These are phyloP conservation scores for Zychaea mexicana DNA, from an alignment of 371 early-diverging fungal genomes.

Conservation along the genomic window DNA sequence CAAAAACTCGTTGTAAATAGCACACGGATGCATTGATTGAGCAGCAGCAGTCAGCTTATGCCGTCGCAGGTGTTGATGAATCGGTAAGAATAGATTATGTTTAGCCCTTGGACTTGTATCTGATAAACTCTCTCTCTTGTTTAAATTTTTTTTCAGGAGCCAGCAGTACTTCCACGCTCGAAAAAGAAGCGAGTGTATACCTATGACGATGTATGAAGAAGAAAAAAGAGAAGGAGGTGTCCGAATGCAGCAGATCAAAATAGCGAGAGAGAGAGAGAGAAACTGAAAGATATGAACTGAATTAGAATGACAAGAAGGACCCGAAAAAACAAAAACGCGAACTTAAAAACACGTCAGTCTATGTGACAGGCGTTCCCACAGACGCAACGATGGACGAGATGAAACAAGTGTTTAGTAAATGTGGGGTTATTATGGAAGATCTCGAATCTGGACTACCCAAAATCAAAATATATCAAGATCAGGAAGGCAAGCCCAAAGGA, in stretches of 20 bases:
- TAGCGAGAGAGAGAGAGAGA: no score
- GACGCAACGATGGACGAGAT: slow-evolving; percentile 84
- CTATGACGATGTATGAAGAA: slow-evolving; percentile 39
- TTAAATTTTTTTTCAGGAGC: slow-evolving; percentile 11
- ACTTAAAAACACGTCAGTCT: slow-evolving; percentile 74
- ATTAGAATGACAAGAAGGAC: slow-evolving; percentile 20
- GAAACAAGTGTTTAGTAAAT: slow-evolving; percentile 78
- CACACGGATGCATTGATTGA: slow-evolving; percentile 75
- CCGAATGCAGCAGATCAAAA: no score
- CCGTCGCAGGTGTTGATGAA: slow-evolving; percentile 61
- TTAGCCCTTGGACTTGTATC: no score
- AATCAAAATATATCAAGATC: slow-evolving; percentile 86
- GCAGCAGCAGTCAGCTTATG: slow-evolving; percentile 83
- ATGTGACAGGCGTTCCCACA: slow-evolving; percentile 85
- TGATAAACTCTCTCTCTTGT: no score
- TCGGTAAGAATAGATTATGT: slow-evolving; percentile 26
- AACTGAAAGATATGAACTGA: no score
- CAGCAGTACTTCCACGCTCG: slow-evolving; percentile 22
- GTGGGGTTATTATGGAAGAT: slow-evolving; percentile 91
- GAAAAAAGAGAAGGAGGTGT: no score
- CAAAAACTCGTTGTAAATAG: slow-evolving; percentile 38
- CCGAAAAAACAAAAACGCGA: slow-evolving; percentile 57
- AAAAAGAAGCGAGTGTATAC: slow-evolving; percentile 46
- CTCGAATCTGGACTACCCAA: slow-evolving; percentile 75
- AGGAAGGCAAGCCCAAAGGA: slow-evolving; percentile 75